Conservation (phyloP, 164 flowering plant species). For the Tetracentron sinense region DNA sequence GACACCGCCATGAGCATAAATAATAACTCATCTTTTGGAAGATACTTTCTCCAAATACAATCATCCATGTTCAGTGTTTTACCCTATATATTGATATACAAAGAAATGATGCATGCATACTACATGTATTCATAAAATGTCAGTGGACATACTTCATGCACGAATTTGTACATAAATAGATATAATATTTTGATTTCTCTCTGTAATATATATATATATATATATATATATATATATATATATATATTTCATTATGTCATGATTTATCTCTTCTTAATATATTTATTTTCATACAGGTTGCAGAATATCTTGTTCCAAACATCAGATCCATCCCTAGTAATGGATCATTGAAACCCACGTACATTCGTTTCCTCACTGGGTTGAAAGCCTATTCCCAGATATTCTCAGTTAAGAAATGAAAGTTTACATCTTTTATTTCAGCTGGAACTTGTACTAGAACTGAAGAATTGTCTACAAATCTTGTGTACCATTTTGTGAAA, state of each 20-base stretch:
- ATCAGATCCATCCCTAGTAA: slow-evolving; percentile 55
- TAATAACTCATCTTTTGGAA: no score
- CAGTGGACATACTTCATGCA: no score
- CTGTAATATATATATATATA: no score
- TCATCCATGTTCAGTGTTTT: no score
- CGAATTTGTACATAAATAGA: no score
- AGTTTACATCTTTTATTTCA: not conserved
- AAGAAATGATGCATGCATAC: no score
- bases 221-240: not conserved
- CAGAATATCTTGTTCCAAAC: slow-evolving; percentile 68
- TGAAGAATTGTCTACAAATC: not conserved
- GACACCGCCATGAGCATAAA: no score
- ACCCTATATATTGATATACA: no score
- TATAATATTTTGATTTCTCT: no score
- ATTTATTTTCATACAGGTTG: slow-evolving; percentile 48
- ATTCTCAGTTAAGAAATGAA: slow-evolving; percentile 61
- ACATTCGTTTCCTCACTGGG: slow-evolving; percentile 88
- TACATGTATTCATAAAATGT: no score
- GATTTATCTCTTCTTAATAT: not conserved
- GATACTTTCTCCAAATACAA: no score
- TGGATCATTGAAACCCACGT: slow-evolving; percentile 71
- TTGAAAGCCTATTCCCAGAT: slow-evolving; percentile 92
- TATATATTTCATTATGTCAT: not conserved
- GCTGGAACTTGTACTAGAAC: not conserved
- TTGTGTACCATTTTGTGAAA: no score